phyloP scores from a whole-genome alignment of 257 asterid genomes.

The Fraxinus pennsylvanica region DNA sequence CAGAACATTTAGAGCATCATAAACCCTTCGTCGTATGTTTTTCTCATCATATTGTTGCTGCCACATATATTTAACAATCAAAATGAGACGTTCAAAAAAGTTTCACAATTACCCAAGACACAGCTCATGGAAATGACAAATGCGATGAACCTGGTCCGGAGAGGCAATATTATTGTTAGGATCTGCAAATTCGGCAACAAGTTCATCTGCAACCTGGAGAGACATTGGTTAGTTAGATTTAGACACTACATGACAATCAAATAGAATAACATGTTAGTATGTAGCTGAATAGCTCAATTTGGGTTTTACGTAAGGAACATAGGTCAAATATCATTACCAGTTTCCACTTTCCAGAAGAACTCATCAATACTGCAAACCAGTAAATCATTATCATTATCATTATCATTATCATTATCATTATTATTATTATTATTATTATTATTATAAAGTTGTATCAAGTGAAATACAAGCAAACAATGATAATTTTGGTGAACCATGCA shows the following conservation, averaged over 20 bases:
- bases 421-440: not conserved
- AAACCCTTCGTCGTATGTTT: conserved; percentile 93
- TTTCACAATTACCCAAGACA: conserved; percentile 12
- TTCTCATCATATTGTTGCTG: conserved; percentile 99
- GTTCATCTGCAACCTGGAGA: conserved; percentile 95
- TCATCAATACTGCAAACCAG: not conserved
- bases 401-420: not conserved
- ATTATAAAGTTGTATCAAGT: not conserved
- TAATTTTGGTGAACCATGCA: not conserved
- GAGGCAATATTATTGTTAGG: conserved; percentile 57
- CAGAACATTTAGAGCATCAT: conserved; percentile 92
- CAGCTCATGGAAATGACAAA: conserved; percentile 8
- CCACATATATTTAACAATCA: conserved; percentile 20
- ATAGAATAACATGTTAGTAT: not conserved
- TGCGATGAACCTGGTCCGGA: conserved; percentile 80
- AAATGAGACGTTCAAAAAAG: conserved; percentile 15
- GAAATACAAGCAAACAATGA: not conserved
- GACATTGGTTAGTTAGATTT: conserved; percentile 21
- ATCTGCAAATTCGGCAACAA: conserved; percentile 92
- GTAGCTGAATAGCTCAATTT: not conserved
- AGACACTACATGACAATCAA: conserved; percentile 8
- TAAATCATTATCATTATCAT: not conserved
- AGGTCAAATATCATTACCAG: not conserved
- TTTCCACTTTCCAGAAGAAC: not conserved
- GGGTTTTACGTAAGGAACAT: not conserved